Conservation (phyloP, 257 asterid genomes). For the Fraxinus americana region DNA sequence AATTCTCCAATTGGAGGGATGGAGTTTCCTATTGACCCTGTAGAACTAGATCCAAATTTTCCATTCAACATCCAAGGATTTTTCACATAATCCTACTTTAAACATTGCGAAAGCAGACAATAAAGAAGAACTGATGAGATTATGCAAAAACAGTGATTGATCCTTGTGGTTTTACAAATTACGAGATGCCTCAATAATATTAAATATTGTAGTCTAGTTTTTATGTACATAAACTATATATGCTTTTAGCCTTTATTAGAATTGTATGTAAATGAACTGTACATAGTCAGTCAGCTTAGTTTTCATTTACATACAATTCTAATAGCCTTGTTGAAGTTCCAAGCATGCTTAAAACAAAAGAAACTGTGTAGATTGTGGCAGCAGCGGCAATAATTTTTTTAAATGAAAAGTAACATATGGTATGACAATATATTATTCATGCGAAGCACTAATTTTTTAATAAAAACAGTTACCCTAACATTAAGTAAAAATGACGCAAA, state of each 20-base stretch:
- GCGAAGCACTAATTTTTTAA: no score
- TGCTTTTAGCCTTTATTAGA: neutral
- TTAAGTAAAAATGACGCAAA: no score
- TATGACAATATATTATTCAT: no score
- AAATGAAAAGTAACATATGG: no score
- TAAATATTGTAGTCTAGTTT: neutral
- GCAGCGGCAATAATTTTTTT: no score
- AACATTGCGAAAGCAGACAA: neutral
- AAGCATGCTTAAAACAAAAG: no score
- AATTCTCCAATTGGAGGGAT: slow-evolving; percentile 20
- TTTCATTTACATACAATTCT: no score
- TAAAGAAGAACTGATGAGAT: neutral
- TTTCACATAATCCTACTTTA: slow-evolving; percentile 11
- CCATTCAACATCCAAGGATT: slow-evolving; percentile 22
- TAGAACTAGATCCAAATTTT: slow-evolving; percentile 13
- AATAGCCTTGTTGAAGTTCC: neutral
- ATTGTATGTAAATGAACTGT: no score
- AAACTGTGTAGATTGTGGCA: no score
- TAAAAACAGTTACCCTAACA: no score
- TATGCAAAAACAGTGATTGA: neutral
- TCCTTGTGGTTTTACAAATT: neutral
- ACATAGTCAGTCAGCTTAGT: no score
- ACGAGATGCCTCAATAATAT: neutral
- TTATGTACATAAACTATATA: neutral
- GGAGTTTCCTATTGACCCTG: slow-evolving; percentile 23